Conservation (phyloP, 2,329 filamentous ascomycete species). For the Clarireedia paspali region DNA sequence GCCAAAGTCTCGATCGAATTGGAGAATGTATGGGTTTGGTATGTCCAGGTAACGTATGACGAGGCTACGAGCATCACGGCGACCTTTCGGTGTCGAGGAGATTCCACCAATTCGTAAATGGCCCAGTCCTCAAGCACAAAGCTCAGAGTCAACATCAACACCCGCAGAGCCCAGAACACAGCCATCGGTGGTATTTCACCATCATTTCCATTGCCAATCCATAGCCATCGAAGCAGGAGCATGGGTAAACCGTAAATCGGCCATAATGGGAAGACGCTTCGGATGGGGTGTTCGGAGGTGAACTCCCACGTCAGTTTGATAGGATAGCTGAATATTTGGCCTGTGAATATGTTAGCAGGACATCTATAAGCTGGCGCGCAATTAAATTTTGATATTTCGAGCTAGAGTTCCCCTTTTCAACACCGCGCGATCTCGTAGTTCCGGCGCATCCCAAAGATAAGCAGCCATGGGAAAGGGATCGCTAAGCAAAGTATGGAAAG, state of each 20-base stretch:
- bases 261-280: constrained; percentile 96
- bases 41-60: constrained; percentile 98
- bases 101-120: constrained; percentile 79
- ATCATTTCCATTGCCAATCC: constrained; percentile 73
- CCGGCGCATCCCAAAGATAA: neutral
- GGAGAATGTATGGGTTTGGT: constrained; percentile 96
- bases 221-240: constrained; percentile 86
- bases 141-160: constrained; percentile 89
- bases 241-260: constrained; percentile 90
- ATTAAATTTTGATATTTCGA: neutral
- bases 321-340: constrained; percentile 87
- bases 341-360: constrained; percentile 38
- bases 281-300: constrained; percentile 77
- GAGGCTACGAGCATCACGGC: constrained; percentile 84
- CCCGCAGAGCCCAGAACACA: constrained; percentile 82
- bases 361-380: neutral
- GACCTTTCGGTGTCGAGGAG: constrained; percentile 60
- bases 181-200: constrained; percentile 72
- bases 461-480: neutral
- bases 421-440: neutral
- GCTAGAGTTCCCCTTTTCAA: neutral
- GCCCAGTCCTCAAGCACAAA: constrained; percentile 98
- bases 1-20: constrained; percentile 93
- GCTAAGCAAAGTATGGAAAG: neutral
- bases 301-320: constrained; percentile 94